Evolutionary conservation across 768 basidiomycete species (phyloP).

Genomic region (Imleria badia): DNA sequence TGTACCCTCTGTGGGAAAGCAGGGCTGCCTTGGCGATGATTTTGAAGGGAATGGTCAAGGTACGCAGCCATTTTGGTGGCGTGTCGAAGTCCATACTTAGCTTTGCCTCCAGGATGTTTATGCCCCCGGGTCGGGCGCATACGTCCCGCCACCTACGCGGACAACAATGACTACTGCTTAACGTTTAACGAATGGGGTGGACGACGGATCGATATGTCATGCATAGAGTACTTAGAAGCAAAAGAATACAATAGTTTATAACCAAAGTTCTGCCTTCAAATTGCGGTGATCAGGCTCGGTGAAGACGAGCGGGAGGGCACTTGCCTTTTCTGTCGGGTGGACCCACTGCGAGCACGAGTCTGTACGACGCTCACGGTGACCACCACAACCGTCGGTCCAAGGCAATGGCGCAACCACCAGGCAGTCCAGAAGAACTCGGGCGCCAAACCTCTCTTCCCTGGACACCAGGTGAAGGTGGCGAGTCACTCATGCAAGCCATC

Average conservation of each 20-base stretch:
- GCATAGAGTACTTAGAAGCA: neutral
- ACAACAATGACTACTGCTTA: neutral
- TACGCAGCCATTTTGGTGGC: conserved; percentile 19
- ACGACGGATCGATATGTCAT: neutral
- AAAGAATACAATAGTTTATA: neutral
- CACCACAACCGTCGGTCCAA: conserved; percentile 5
- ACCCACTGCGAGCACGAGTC: neutral
- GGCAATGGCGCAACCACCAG: conserved; percentile 30
- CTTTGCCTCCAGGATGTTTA: conserved; percentile 39
- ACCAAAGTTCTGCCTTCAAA: neutral
- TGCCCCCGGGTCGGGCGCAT: conserved; percentile 41
- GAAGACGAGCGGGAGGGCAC: neutral
- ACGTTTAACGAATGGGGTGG: neutral
- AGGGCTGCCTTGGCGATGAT: conserved; percentile 63
- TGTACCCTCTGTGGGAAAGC: conserved; percentile 89
- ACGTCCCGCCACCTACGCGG: conserved; percentile 18
- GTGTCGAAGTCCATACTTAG: neutral
- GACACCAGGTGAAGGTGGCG: conserved; percentile 34
- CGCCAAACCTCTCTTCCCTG: conserved; percentile 32
- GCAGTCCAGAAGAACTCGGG: conserved; percentile 36
- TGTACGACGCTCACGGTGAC: neutral
- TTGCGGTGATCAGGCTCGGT: too few species aligned
- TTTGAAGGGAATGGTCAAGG: conserved; percentile 61
- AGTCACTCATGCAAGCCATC: conserved; percentile 46
- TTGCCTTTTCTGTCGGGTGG: conserved; percentile 15